Evolutionary conservation across 2,329 filamentous ascomycete genomes (phyloP), one percentile per base, ranked within the genome.

Genomic region (Phaeosphaeriaceae sp.): DNA sequence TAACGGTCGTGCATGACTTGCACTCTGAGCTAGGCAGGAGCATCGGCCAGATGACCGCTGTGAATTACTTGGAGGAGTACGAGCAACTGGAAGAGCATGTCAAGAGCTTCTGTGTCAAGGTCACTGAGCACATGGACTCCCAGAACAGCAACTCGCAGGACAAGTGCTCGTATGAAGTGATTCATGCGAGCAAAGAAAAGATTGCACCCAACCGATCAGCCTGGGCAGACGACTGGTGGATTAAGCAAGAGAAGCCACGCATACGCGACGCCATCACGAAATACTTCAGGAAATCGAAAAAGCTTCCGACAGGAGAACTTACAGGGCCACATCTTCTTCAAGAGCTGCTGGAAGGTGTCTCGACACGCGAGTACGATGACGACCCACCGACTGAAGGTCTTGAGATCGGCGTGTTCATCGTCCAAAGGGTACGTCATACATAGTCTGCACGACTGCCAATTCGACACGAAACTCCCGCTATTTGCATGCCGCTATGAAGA

Each of bases 201-300:
- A 81, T 85, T 17, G 65, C 76, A 1, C 75, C 88, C 2, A 81
- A 83, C 51, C 79, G 85, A 25, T 76, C 80, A 20, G 79, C 83
- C 2, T 89, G 87, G 87, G 81, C 83, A 10, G 73, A 75, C 31
- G 84, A 88, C 55, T 89, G 86, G 87, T 89, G 85, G 80, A 83
- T 86, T 47, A 85, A 87, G 67, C 87, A 89, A 68, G 87, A 89
- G 69, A 86, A 86, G 65, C 79, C 82, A 11, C 81, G 86, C 15
- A 83, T 89, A 51, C 82, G 85, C 58, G 83, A 84, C 27, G 77
- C 83, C 6, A 74, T 82, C 50, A 78, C 73, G 17, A 78, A 76
- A 36, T 81, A 78, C 61, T 80, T 80, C 51, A 78, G 79, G 36
- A 79, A 80, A 55, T 77, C 79, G 20, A 76, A 79, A 53, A 77